Evolutionary conservation across 2,329 filamentous ascomycete species (phyloP), one percentile per base, ranked within the genome.

Genomic region (Ophiostoma sp.): DNA sequence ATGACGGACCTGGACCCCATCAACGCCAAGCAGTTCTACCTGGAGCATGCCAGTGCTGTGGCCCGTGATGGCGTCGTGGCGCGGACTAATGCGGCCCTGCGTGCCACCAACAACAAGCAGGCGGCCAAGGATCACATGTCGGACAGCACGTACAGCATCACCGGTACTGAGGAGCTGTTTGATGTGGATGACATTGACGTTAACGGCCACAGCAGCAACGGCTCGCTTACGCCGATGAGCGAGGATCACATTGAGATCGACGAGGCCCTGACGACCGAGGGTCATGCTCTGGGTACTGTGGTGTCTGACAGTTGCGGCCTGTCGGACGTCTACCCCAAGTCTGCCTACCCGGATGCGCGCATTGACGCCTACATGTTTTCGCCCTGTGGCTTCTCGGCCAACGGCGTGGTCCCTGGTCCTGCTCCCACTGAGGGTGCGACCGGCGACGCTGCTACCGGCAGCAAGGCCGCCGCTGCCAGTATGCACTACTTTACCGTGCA

Each of bases 321-420:
- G 67, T 90, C 93, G 23, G 90, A 93, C 73, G 89, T 99, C 72
- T 99, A 98, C 76, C 91, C 95, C 5, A 89, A 87, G 64, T 89
- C 88, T 71, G 90, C 90, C 79, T 98, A 97, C 78, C 94, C 95
- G 0, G 94, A 97, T 75, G 91, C 95, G 31, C 91, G 92, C 71
- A 92, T 99, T 74, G 95, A 99, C 76, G 93, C 95, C 31, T 99
- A 98, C 79, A 87, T 97, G 69, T 99, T 99, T 83, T 93, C 91
- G 0, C 95, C 95, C 0, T 99, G 95, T 77, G 95, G 95, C 71
- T 99, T 97, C 81, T 97, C 94, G 7, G 95, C 95, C 79, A 99
- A 99, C 77, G 95, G 93, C 69, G 94, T 99, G 27, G 87, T 99
- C 60, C 95, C 95, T 7, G 89, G 93, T 67, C 89, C 92, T 0